Base-by-base conservation (phyloP, 345 rosid species). In the Microthlaspi erraticum region DNA sequence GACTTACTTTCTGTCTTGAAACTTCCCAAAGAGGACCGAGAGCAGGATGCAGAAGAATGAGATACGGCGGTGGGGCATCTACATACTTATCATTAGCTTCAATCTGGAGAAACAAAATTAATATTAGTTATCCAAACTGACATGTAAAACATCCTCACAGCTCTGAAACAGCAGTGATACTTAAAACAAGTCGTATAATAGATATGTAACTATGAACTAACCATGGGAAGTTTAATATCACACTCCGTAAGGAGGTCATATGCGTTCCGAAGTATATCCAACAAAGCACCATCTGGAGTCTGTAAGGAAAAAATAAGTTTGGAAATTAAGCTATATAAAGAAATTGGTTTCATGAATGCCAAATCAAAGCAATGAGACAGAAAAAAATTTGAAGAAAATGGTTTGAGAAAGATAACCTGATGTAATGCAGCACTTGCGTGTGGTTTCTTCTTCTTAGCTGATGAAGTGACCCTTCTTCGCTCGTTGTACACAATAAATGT, bases 1-100 rank as follows among this genome's bases (percentile, higher is more conserved):
- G 74, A 31, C 76, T 73, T 72, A 86, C 98, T 84, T 90, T 93
- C 79, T 88, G 94, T 77, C 90, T 80, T 44, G 86, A 77, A 48
- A 93, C 86, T 75, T 93, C 92, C 97, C 98, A 93, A 83, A 90
- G 89, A 54, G 96, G 96, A 63, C 97, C 98, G 2, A 91, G 92
- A 60, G 91, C 96, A 36, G 97, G 97, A 83, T 91, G 98, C 64
- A 93, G 79, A 83, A 91, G 83, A 73, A 93, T 89, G 56, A 90
- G 91, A 86, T 82, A 90, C 14, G 96, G 96, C 38, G 97, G 97
- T 68, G 88, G 88, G 56, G 84, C 81, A 53, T 84, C 64, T 33
- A 84, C 77, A 66, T 90, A 93, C 11, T 64, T 80, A 51, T 85
- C 88, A 60, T 93, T 88, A 64, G 82, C 65, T 77, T 84, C 88